A percentile compares a stretch with the other conserved stretches of the same genome.
Evolutionary conservation across 192 early-diverging fungal species (phyloP).

Genomic region (Glomus cerebriforme): DNA sequence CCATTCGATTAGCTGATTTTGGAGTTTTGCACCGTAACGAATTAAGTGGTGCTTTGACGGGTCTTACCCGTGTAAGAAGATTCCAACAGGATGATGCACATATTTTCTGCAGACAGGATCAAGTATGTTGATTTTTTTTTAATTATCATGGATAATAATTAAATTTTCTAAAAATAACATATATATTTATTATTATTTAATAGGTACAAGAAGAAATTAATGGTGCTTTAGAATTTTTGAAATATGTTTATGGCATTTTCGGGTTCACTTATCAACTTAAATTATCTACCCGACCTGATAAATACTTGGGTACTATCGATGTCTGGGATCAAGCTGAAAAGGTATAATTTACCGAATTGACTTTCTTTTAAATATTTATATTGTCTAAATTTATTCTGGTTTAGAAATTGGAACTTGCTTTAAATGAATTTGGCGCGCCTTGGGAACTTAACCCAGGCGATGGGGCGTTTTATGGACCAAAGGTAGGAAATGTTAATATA

Average conservation of each 20-base stretch:
- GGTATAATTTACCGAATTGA: slow-evolving; percentile 34
- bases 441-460: slow-evolving; percentile 95
- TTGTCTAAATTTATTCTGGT: background rate
- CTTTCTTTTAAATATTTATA: background rate
- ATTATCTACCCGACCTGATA: slow-evolving; percentile 96
- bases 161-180: background rate
- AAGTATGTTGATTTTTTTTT: slow-evolving; percentile 45
- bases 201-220: slow-evolving; percentile 82
- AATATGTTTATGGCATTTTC: slow-evolving; percentile 90
- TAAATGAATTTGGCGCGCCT: slow-evolving; percentile 74
- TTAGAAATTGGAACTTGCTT: slow-evolving; percentile 69
- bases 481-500: slow-evolving; percentile 37
- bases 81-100: slow-evolving; percentile 99
- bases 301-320: slow-evolving; percentile 84
- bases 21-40: slow-evolving; percentile 96
- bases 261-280: slow-evolving; percentile 90
- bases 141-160: background rate
- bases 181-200: slow-evolving; percentile 15
- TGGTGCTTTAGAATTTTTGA: slow-evolving; percentile 83
- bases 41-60: slow-evolving; percentile 89
- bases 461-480: slow-evolving; percentile 99
- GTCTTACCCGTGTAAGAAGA: slow-evolving; percentile 94
- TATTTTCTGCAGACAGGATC: slow-evolving; percentile 92
- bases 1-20: slow-evolving; percentile 95
- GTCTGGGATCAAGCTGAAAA: slow-evolving; percentile 95